These are phyloP conservation scores for Luvunga scandens DNA, from an alignment of 345 rosid genomes.

Conservation along the genomic window DNA sequence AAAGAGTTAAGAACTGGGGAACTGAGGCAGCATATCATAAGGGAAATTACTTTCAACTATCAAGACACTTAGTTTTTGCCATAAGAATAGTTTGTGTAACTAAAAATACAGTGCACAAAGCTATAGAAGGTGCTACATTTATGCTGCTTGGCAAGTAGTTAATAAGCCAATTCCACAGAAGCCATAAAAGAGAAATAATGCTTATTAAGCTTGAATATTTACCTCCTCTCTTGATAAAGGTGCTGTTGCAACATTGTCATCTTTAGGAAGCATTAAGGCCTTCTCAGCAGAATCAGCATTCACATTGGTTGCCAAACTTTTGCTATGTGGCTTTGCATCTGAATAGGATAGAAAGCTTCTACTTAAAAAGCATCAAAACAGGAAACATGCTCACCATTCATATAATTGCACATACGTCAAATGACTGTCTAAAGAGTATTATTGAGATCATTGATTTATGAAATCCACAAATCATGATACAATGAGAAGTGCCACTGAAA, in stretches of 20 bases:
- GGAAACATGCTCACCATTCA: not conserved
- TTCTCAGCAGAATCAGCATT: conserved; percentile 16
- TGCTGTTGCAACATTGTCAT: conserved; percentile 16
- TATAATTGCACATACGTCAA: not conserved
- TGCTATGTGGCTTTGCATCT: conserved; percentile 20
- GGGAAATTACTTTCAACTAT: not conserved
- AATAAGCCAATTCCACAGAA: not conserved
- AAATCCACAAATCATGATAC: not conserved
- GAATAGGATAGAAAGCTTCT: conserved; percentile 4
- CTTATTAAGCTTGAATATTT: not conserved
- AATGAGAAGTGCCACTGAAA: not conserved
- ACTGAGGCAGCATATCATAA: not conserved
- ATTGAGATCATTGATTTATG: not conserved
- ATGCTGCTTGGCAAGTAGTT: not conserved
- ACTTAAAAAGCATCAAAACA: not conserved
- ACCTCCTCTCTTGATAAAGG: conserved; percentile 36
- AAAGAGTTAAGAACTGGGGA: no score
- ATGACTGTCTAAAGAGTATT: not conserved
- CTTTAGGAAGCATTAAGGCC: conserved; percentile 17
- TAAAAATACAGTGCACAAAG: not conserved
- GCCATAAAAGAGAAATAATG: not conserved
- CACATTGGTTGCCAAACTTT: conserved; percentile 2
- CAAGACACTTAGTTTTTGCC: not conserved
- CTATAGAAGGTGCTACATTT: not conserved
- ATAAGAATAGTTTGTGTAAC: not conserved